Evolutionary conservation across 2,329 filamentous ascomycete genomes (phyloP).

Genomic region (Xylariaceae sp.): DNA sequence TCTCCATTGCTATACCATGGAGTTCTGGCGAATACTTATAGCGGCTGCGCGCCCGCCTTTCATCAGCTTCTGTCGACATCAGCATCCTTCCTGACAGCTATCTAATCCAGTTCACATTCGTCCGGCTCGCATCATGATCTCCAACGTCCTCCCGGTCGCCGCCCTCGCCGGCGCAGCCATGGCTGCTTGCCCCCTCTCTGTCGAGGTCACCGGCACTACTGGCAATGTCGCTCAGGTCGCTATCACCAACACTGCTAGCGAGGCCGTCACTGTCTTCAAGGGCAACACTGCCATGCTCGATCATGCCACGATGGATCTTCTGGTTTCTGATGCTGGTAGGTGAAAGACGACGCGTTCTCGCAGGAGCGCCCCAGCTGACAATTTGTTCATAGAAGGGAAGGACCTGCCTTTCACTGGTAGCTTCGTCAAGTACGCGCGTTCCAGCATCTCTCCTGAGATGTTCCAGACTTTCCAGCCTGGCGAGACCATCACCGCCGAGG

Average conservation of each 20-base stretch:
- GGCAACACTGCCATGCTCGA: conserved; percentile 15
- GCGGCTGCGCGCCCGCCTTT: too few species aligned
- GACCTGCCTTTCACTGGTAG: conserved; percentile 13
- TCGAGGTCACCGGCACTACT: conserved; percentile 12
- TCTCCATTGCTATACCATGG: too few species aligned
- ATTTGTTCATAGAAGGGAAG: conserved; percentile 6
- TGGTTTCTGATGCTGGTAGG: conserved; percentile 9
- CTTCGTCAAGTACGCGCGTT: conserved; percentile 13
- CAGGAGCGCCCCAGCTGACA: not conserved
- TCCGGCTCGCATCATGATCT: conserved; percentile 11
- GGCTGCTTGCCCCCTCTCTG: conserved; percentile 16
- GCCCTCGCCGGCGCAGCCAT: conserved; percentile 15
- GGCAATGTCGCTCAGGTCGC: conserved; percentile 12
- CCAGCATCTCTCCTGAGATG: conserved; percentile 11
- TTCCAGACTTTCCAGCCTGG: conserved; percentile 17
- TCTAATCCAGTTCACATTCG: conserved; percentile 1
- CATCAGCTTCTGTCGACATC: too few species aligned
- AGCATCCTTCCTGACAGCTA: not conserved
- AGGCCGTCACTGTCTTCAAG: conserved; percentile 16
- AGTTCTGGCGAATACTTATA: too few species aligned
- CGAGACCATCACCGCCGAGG: conserved; percentile 9
- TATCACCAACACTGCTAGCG: conserved; percentile 14
- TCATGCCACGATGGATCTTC: conserved; percentile 15
- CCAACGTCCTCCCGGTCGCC: conserved; percentile 13
- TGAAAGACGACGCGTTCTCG: too few species aligned